A percentile compares a stretch with the other conserved stretches of the same genome.
These are phyloP conservation scores for Calocybe gangraenosa DNA, from an alignment of 768 basidiomycete genomes.

Conservation along the genomic window DNA sequence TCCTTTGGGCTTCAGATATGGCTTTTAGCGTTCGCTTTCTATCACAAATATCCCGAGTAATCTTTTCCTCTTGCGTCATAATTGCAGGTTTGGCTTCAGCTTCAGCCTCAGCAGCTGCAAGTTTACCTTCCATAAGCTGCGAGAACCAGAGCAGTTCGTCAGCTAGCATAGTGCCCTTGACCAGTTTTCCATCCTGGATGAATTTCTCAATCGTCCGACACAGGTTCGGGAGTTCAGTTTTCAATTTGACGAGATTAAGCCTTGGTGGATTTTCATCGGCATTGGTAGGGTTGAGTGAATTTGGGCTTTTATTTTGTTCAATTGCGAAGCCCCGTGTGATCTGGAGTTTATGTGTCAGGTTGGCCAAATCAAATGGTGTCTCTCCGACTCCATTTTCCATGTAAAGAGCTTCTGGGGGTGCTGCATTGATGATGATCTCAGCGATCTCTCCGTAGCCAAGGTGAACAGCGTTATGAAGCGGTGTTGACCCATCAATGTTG, in stretches of 20 bases:
- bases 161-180: conserved; percentile 16
- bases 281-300: conserved; percentile 1
- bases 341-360: conserved; percentile 23
- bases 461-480: conserved; percentile 46
- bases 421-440: conserved; percentile 31
- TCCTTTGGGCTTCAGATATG: conserved; percentile 15
- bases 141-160: conserved; percentile 24
- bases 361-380: conserved; percentile 35
- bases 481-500: conserved; percentile 46
- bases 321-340: conserved; percentile 12
- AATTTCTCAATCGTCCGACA: conserved; percentile 22
- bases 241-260: neutral
- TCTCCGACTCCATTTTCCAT: conserved; percentile 50
- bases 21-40: conserved; percentile 15
- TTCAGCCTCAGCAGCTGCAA: conserved; percentile 17
- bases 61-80: conserved; percentile 7
- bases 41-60: conserved; percentile 11
- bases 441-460: conserved; percentile 30
- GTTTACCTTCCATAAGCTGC: conserved; percentile 24
- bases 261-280: conserved; percentile 7
- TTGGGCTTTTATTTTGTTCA: neutral
- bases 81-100: conserved; percentile 10
- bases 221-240: conserved; percentile 3
- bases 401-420: conserved; percentile 34
- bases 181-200: conserved; percentile 19